A percentile compares a stretch with the other conserved stretches of the same genome.
Evolutionary conservation across 2,329 filamentous ascomycete genomes (phyloP).

Genomic region (Epichloe scottii): DNA sequence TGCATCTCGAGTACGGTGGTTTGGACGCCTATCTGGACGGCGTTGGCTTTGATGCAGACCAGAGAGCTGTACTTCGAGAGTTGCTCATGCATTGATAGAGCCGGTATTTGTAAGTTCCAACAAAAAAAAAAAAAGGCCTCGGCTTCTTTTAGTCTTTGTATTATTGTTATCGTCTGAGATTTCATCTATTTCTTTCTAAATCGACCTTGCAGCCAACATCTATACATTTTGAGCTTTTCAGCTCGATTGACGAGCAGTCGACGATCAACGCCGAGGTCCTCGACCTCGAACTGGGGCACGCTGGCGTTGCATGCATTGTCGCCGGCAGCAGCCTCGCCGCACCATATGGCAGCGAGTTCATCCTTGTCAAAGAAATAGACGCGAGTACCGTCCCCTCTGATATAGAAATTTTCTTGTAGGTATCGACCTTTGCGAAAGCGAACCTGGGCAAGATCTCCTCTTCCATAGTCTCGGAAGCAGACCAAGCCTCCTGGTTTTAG

Average conservation of each 20-base stretch:
- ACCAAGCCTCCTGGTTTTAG: constrained; percentile 90
- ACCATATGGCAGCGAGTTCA: constrained; percentile 72
- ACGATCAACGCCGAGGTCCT: constrained; percentile 73
- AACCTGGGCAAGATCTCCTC: constrained; percentile 91
- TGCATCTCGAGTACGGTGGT: constrained; percentile 52
- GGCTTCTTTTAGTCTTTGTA: neutral
- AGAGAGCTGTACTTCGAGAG: constrained; percentile 29
- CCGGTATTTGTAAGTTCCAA: neutral
- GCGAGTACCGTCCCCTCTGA: constrained; percentile 84
- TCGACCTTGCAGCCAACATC: constrained; percentile 85
- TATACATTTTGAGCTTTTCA: constrained; percentile 90
- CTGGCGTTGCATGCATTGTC: constrained; percentile 15
- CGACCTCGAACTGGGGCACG: constrained; percentile 48
- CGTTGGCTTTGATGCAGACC: constrained; percentile 42
- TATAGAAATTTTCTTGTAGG: constrained; percentile 94
- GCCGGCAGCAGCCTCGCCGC: constrained; percentile 24
- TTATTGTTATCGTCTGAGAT: neutral
- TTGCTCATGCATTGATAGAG: constrained; percentile 26
- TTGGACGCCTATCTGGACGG: constrained; percentile 49
- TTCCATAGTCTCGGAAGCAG: constrained; percentile 91
- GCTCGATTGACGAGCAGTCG: constrained; percentile 87
- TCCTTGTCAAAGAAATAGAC: constrained; percentile 95
- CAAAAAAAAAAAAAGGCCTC: neutral
- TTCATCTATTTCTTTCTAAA: constrained; percentile 55
- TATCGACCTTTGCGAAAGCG: constrained; percentile 93